Evolutionary conservation across 768 basidiomycete species (phyloP).

Genomic region (Suillus ampliporus): DNA sequence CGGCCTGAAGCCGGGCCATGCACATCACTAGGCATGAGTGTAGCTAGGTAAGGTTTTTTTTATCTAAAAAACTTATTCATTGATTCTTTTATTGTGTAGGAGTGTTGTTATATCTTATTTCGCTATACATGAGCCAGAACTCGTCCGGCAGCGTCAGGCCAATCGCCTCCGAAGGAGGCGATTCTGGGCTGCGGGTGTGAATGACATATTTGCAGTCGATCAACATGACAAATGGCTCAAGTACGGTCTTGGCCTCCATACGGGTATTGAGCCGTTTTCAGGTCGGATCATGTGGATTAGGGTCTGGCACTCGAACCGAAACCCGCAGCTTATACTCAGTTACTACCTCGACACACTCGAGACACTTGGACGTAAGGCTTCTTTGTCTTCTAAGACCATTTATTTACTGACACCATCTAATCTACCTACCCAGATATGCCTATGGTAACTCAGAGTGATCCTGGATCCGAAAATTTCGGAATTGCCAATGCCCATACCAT

Average conservation of each 20-base stretch:
- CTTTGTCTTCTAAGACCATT: slow-evolving; percentile 4
- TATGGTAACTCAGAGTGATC: slow-evolving; percentile 50
- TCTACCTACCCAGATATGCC: slow-evolving; percentile 36
- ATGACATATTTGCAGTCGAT: slow-evolving; percentile 42
- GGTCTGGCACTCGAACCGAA: slow-evolving; percentile 50
- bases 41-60: background rate
- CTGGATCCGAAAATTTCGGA: slow-evolving; percentile 47
- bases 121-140: slow-evolving; percentile 22
- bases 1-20: no score
- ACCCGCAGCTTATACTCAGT: slow-evolving; percentile 37
- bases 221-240: slow-evolving; percentile 54
- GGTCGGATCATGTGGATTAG: slow-evolving; percentile 42
- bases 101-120: slow-evolving; percentile 2
- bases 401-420: slow-evolving; percentile 1
- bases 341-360: slow-evolving; percentile 42
- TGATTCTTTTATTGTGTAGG: background rate
- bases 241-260: slow-evolving; percentile 45
- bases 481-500: slow-evolving; percentile 51
- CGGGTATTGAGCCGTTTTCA: slow-evolving; percentile 42
- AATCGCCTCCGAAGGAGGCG: slow-evolving; percentile 30
- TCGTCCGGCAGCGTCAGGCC: slow-evolving; percentile 22
- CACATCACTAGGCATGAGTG: no score
- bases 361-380: slow-evolving; percentile 24
- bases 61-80: no score
- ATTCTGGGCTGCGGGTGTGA: slow-evolving; percentile 48